Percentiles rank a stretch among this genome's conserved stretches.
phyloP scores from a whole-genome alignment of 768 basidiomycete species.

The Macrocybe gigantea region DNA sequence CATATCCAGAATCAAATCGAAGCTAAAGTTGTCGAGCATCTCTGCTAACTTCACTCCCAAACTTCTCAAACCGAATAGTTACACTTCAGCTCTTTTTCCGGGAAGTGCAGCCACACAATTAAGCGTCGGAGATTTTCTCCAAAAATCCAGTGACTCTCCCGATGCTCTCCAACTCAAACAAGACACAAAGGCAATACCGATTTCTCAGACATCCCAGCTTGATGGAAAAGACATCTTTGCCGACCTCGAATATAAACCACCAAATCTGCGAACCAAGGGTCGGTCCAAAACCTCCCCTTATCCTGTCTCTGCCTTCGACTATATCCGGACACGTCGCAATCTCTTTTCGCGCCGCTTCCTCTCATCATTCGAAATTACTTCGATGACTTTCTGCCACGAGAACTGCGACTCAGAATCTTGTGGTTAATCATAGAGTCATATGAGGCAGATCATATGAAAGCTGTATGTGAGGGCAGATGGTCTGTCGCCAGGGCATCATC shows the following conservation, averaged over 20 bases:
- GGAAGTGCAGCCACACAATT: not conserved
- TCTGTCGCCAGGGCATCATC: conserved; percentile 55
- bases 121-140: not conserved
- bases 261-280: conserved; percentile 37
- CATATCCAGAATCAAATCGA: conserved; percentile 41
- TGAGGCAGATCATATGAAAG: conserved; percentile 48
- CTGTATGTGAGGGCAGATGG: conserved; percentile 46
- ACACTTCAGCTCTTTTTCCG: not conserved
- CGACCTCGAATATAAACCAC: not conserved
- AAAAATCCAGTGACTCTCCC: not conserved
- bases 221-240: too few relatives aligned
- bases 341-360: conserved; percentile 48
- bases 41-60: conserved; percentile 53
- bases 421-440: conserved; percentile 48
- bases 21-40: conserved; percentile 34
- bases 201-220: too few relatives aligned
- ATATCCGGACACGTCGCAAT: conserved; percentile 45
- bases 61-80: conserved; percentile 41
- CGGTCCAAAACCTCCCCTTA: conserved; percentile 64
- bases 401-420: conserved; percentile 61
- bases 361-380: conserved; percentile 52
- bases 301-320: conserved; percentile 56
- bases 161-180: not conserved
- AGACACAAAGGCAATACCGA: too few relatives aligned
- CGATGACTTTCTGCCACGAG: conserved; percentile 64